Evolutionary conservation across 306 rosid genomes (phyloP), one percentile per base, ranked within the genome.

Genomic region (Prosopis cineraria): DNA sequence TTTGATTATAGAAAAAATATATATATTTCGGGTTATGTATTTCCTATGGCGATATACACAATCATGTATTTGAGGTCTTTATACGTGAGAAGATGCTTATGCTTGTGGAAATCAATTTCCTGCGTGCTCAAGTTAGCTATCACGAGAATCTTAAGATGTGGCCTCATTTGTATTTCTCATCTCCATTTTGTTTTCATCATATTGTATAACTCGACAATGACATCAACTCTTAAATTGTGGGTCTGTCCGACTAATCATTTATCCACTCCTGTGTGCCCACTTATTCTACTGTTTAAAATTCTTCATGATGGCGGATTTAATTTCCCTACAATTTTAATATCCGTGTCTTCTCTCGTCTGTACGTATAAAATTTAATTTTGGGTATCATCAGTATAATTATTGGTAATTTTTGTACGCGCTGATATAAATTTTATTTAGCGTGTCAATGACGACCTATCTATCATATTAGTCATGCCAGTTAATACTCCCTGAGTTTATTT

Each of bases 101-200:
- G 82, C 97, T 94, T 89, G 97, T 85, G 89, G 90, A 88, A 94
- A 87, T 83, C 97, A 89, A 87, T 90, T 86, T 94, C 96, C 96
- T 82, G 85, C 81, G 50, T 77, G 80, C 88, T 85, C 87, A 94
- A 94, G 94, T 82, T 81, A 91, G 94, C 83, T 81, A 90, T 88
- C 90, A 83, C 47, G 74, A 84, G 91, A 89, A 87, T 90, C 89
- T 86, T 87, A 63, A 44, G 84, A 87, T 73, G 74, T 62, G 69
- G 81, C 77, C 76, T 76, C 55, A 19, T 58, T 12, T 55, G 45
- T 71, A 29, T 43, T 14, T 71, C 25, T 25, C 22, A 16, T 19
- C 7, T 7, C 55, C 5, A 19, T 43, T 25, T 20, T 78, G 40
- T 66, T 85, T 80, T 40, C 63, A 75, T 79, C 27, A 52, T 50